Evolutionary conservation across 805 yeast genomes (phyloP), one percentile per base, ranked within the genome.

Genomic region (Martiniozyma abietophila): DNA sequence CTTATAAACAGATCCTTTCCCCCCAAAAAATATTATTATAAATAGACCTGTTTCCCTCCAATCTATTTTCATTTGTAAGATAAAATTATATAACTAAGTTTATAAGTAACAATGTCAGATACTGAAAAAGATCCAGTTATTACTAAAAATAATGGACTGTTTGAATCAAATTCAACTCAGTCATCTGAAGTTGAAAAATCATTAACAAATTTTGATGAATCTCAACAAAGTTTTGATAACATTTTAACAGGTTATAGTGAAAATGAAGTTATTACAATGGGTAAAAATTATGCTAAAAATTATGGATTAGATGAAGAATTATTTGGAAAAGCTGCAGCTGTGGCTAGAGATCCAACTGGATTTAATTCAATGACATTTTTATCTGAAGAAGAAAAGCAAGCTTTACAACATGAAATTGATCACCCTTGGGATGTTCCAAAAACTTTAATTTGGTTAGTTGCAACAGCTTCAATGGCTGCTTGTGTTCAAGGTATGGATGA

Each of bases 401-500:
- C 63, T 0, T 59, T 76, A 23, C 53, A 68, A 43, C 53, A 53
- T 32, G 86, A 69, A 40, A 48, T 47, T 18, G 53, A 62, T 20
- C 67, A 64, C 28, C 69, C 67, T 12, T 71, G 67, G 73, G 53
- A 52, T 25, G 34, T 69, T 18, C 74, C 61, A 16, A 43, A 47
- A 8, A 71, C 65, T 39, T 59, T 79, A 45, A 53, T 69, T 41
- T 71, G 62, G 39, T 71, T 78, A 36, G 72, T 79, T 35, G 65
- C 75, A 10, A 67, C 76, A 44, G 75, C 80, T n/a, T 77, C 85
- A 2, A 67, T 78, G 71, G 80, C 82, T 34, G 88, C 86, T 15
- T 81, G 81, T 15, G 80, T 78, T 26, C 85, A 78, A 53, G 86
- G 88, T 54, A 78, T 80, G 77, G 86, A 80, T 56, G 84, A 80